Evolutionary conservation across 768 basidiomycete genomes (phyloP).

Genomic region (Serendipita indica): DNA sequence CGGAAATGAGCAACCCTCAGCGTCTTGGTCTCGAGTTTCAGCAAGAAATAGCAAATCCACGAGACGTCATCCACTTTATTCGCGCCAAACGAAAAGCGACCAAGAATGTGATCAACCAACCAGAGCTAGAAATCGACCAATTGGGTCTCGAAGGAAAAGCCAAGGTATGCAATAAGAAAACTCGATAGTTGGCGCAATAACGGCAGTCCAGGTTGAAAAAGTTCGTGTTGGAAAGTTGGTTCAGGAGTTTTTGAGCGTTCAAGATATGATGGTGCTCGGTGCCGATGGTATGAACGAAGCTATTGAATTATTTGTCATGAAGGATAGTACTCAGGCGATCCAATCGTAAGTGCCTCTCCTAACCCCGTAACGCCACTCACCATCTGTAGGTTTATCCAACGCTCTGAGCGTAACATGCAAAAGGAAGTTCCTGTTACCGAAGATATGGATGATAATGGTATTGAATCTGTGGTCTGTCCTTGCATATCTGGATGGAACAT

Average conservation of each 20-base stretch:
- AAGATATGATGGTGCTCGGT: slow-evolving; percentile 81
- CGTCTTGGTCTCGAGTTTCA: slow-evolving; percentile 94
- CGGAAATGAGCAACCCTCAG: slow-evolving; percentile 87
- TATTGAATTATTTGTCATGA: slow-evolving; percentile 90
- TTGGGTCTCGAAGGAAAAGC: slow-evolving; percentile 41
- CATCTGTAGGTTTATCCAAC: slow-evolving; percentile 6
- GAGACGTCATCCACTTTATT: slow-evolving; percentile 84
- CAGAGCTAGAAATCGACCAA: slow-evolving; percentile 71
- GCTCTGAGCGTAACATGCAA: neutral
- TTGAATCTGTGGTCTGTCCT: slow-evolving; percentile 55
- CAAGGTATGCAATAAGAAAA: too few relatives aligned
- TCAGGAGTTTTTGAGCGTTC: slow-evolving; percentile 78
- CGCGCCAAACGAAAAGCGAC: slow-evolving; percentile 45
- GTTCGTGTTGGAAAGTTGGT: slow-evolving; percentile 83
- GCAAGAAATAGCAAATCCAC: slow-evolving; percentile 82
- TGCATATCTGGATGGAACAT: neutral
- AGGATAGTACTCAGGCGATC: slow-evolving; percentile 92
- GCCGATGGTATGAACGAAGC: slow-evolving; percentile 88
- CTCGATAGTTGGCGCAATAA: slow-evolving; percentile 15
- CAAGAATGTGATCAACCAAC: slow-evolving; percentile 59
- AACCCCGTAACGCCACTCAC: neutral
- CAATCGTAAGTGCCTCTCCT: slow-evolving; percentile 42
- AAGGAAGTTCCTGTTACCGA: slow-evolving; percentile 51
- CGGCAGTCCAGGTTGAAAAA: slow-evolving; percentile 37
- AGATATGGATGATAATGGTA: slow-evolving; percentile 53